These are phyloP conservation scores for Infundibulicybe gibba DNA, from an alignment of 768 basidiomycete species.

Conservation along the genomic window DNA sequence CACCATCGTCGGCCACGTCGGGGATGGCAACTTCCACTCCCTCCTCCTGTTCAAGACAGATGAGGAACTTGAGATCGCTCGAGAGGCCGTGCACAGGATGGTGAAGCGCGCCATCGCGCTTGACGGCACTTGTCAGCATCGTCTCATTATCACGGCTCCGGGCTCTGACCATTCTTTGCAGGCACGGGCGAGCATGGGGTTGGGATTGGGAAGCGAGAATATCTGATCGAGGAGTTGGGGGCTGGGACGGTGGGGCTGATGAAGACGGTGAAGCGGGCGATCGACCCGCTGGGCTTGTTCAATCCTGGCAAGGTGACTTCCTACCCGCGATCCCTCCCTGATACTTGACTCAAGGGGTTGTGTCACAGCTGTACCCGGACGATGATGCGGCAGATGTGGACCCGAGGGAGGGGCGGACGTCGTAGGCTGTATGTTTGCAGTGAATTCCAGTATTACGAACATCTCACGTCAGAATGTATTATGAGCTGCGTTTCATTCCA, in stretches of 20 bases:
- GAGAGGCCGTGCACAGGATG: conserved; percentile 53
- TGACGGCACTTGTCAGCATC: conserved; percentile 64
- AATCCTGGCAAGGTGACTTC: conserved; percentile 76
- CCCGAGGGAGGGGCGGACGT: too few relatives aligned
- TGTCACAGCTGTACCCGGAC: conserved; percentile 1
- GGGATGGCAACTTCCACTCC: conserved; percentile 57
- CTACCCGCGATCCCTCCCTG: neutral
- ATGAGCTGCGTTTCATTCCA: too few relatives aligned
- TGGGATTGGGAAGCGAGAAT: conserved; percentile 80
- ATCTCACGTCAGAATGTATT: too few relatives aligned
- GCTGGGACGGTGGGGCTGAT: conserved; percentile 79
- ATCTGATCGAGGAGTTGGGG: conserved; percentile 79
- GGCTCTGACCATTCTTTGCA: conserved; percentile 15
- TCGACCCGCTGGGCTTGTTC: conserved; percentile 75
- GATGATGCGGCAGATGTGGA: neutral
- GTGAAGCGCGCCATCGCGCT: conserved; percentile 66
- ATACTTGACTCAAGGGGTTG: neutral
- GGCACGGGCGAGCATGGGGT: conserved; percentile 87
- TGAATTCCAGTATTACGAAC: too few relatives aligned
- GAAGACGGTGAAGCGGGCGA: conserved; percentile 71
- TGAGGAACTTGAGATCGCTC: conserved; percentile 40
- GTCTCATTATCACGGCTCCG: neutral
- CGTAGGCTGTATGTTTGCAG: too few relatives aligned
- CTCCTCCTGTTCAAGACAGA: conserved; percentile 56
- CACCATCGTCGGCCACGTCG: conserved; percentile 73